Evolutionary conservation across 2,329 filamentous ascomycete genomes (phyloP).

Genomic region (Chaetomiaceae sp.): DNA sequence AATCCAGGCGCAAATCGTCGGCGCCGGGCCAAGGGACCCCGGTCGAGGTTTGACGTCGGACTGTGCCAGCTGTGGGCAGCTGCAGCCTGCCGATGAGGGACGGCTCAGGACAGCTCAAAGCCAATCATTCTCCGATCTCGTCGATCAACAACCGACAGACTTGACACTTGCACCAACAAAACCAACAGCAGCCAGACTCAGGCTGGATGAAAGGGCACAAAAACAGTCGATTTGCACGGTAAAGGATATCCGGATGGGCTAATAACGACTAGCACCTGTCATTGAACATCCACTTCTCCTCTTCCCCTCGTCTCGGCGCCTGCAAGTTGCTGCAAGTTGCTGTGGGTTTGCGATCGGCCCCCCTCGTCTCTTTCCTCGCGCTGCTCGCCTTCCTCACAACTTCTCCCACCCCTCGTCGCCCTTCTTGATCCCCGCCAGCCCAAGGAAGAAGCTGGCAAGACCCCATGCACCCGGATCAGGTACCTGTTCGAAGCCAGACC

Average conservation of each 20-base stretch:
- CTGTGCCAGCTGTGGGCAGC: constrained; percentile 11
- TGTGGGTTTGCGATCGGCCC: no score
- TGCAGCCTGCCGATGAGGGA: neutral
- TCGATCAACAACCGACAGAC: no score
- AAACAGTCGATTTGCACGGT: neutral
- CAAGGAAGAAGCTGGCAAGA: constrained; percentile 74
- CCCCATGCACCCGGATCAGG: constrained; percentile 66
- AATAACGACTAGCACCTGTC: no score
- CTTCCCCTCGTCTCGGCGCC: no score
- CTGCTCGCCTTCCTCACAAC: constrained; percentile 8
- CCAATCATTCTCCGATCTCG: no score
- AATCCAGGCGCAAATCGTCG: constrained; percentile 14
- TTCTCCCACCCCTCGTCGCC: constrained; percentile 22
- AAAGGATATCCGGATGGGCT: constrained; percentile 1
- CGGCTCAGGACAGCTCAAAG: neutral
- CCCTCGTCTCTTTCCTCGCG: neutral
- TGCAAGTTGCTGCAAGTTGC: no score
- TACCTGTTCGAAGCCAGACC: constrained; percentile 65
- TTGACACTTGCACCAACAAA: no score
- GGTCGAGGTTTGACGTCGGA: constrained; percentile 9
- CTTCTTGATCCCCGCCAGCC: constrained; percentile 52
- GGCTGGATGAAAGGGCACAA: neutral
- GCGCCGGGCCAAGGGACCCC: constrained; percentile 1
- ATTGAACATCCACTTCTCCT: no score
- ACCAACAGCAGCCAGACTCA: no score